Evolutionary conservation across 768 basidiomycete species (phyloP), one percentile per base, ranked within the genome.

Genomic region (Phylloporus rhodoxanthus): DNA sequence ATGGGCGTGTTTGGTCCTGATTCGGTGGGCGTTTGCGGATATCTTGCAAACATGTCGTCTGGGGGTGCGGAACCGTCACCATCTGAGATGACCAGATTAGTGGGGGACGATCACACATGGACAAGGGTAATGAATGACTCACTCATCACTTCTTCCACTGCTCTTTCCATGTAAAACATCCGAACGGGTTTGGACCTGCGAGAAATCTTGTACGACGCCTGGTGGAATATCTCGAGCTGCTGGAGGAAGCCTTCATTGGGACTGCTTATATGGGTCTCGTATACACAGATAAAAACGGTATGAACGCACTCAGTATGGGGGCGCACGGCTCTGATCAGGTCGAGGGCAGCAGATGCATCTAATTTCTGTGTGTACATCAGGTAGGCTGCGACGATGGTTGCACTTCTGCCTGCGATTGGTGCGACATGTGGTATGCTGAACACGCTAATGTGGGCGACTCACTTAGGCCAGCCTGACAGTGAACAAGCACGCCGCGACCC

Each of bases 401-500:
- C 82, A 55, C 90, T 92, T 20, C 93, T 80, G 60, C 87, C 87
- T 91, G 53, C 38, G 17, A 55, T 26, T 20, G 53, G 40, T 39
- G 55, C 32, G 13, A 46, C 44, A 40, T 54, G 5, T 21, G 8
- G 8, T 25, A 1, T 34, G 14, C 41, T 20, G 21, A 41, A 44
- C 15, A 19, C 4, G 47, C 4, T 38, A 15, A 45, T 23, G 11
- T 19, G 11, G 39, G 46, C 5, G 42, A 77, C 87, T 64, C 68
- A 90, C 89, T 91, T 68, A 91, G 75, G 21, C 93, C 93, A 20
- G 89, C 91, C 50, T 89, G 85, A 62, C 93, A 95, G 67, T 96
- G 93, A 0, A 96, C 87, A 17, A 95, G 71, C 2, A 97, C 85
- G 1, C 85, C 85, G 26, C 83, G 71, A 0, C 78, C 82, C 59